Conservation (phyloP, 345 rosid genomes). For the Arabidopsis suecica region DNA sequence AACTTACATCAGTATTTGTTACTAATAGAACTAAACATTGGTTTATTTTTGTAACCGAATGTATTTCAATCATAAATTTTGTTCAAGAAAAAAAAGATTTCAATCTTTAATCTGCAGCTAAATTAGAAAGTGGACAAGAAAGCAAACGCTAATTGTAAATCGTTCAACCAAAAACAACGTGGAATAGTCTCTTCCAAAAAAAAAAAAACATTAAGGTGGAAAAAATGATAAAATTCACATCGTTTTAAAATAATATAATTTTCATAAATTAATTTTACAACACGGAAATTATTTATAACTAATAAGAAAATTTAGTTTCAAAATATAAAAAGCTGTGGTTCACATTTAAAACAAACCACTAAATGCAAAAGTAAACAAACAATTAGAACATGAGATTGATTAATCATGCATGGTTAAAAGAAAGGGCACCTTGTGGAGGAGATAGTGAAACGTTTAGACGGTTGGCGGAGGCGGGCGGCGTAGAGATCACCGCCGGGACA, state of each 20-base stretch:
- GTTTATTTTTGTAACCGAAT: background rate
- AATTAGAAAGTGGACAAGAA: background rate
- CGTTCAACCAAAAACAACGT: background rate
- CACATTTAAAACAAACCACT: background rate
- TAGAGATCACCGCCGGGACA: slow-evolving; percentile 94
- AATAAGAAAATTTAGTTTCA: background rate
- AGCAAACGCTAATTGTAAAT: background rate
- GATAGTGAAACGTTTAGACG: slow-evolving; percentile 63
- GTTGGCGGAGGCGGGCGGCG: slow-evolving; percentile 78
- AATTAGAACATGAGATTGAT: background rate
- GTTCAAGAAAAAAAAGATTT: background rate
- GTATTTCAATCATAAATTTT: background rate
- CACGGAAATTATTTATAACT: no score
- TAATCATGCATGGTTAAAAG: slow-evolving; percentile 3
- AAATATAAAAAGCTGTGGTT: background rate
- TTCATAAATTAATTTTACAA: no score
- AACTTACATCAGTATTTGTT: background rate
- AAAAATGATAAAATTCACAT: background rate
- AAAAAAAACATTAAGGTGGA: background rate
- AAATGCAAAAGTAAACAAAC: background rate
- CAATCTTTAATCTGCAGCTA: background rate
- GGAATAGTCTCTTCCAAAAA: no score
- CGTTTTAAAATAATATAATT: no score
- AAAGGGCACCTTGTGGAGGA: slow-evolving; percentile 69
- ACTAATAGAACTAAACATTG: background rate